phyloP scores from a whole-genome alignment of 768 basidiomycete species.

The Rhodotorula babjevae region DNA sequence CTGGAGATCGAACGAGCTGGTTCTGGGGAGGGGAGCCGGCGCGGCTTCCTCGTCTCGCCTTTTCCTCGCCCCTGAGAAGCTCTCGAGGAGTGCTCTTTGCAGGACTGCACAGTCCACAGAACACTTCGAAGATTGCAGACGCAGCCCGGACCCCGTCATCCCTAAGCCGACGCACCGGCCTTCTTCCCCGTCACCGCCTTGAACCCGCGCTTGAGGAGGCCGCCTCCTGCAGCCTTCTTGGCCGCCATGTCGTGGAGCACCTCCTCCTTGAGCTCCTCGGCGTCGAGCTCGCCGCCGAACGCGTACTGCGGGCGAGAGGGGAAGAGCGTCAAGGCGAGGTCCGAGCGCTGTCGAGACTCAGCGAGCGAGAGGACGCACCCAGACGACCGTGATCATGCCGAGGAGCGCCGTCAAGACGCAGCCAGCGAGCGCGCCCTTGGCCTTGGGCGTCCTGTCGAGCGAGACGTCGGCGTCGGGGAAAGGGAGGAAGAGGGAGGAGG shows the following conservation, averaged over 20 bases:
- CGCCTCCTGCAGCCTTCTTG: constrained; percentile 49
- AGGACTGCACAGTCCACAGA: no score
- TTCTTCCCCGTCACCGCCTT: constrained; percentile 12
- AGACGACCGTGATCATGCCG: constrained; percentile 74
- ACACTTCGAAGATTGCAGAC: no score
- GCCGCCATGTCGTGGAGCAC: constrained; percentile 57
- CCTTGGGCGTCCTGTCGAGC: constrained; percentile 34
- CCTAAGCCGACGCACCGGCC: background rate
- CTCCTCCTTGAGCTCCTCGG: constrained; percentile 81
- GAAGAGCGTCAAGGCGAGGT: no score
- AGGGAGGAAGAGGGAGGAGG: background rate
- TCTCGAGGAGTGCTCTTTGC: no score
- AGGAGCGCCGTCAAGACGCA: constrained; percentile 76
- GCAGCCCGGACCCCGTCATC: no score
- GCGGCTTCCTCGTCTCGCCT: background rate
- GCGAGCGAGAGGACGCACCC: constrained; percentile 52
- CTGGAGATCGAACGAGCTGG: no score
- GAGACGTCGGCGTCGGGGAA: no score
- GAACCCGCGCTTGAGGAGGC: constrained; percentile 16
- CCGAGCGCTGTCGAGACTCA: no score
- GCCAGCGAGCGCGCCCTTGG: constrained; percentile 50
- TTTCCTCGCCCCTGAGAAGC: no score
- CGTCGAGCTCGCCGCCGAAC: constrained; percentile 64
- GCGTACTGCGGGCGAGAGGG: constrained; percentile 54
- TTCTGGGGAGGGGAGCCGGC: background rate